Base-by-base conservation (phyloP, 2,329 filamentous ascomycete genomes). In the Trichoderma atrobrunneum region DNA sequence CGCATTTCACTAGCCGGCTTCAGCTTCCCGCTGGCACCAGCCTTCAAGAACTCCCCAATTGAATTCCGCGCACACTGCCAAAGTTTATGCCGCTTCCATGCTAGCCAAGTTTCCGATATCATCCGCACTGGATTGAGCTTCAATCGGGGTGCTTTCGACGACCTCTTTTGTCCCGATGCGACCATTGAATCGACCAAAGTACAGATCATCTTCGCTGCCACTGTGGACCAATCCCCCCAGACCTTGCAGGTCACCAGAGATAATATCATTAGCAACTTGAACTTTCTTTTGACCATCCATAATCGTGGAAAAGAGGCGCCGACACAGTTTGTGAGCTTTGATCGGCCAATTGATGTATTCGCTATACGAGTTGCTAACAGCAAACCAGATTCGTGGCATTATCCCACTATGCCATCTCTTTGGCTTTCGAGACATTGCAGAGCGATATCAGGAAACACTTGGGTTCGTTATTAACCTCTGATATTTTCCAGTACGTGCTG, bases 131-230 rank as follows among this genome's bases (percentile, higher is more conserved):
- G 72, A 12, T 61, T 77, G 54, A 54, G 16, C 21, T 72, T 72
- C 32, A 73, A 72, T 10, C 64, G 67, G 16, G 66, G 24, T 4
- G 71, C 73, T 11, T 76, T 78, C 39, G 76, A 77, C 56, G 77
- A 79, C 51, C 71, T 74, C 5, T 75, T 76, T 48, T 76, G 74
- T 30, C 70, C 74, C 16, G 76, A 75, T 51, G 76, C 76, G 18
- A 73, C 74, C 10, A 72, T 75, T 26, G 77, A 78, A 63, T 75
- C 77, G 7, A 73, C 76, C 60, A 79, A 78, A 61, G 75, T 79
- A 24, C 77, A 78, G 26, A 75, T 78, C 32, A 74, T 78, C 8
- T 76, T 77, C 56, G 71, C 76, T 6, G 74, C 77, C 3, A 77
- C 76, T 28, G 75, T 75, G 4, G 74, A 74, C 16, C 73, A 73